A percentile compares a stretch with the other conserved stretches of the same genome.
Evolutionary conservation across 345 rosid genomes (phyloP).

Genomic region (Carallia brachiata): DNA sequence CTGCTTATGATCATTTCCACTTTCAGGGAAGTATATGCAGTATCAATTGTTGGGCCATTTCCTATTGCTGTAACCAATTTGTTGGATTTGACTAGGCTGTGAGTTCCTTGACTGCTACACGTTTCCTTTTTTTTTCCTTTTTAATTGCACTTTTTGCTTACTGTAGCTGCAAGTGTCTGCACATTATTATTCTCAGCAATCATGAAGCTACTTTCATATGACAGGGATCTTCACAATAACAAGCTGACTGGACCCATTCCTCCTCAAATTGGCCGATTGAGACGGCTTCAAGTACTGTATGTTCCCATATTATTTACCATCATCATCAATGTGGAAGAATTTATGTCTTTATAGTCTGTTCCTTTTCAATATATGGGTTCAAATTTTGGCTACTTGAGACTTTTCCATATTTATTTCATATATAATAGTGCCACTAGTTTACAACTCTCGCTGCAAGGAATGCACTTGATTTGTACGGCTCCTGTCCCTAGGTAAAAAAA

Average conservation of each 20-base stretch:
- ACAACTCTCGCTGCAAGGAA: too few relatives aligned
- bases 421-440: too few relatives aligned
- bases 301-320: constrained; percentile 15
- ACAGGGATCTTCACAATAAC: constrained; percentile 87
- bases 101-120: constrained; percentile 16
- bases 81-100: constrained; percentile 87
- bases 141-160: neutral
- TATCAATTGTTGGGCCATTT: constrained; percentile 93
- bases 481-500: too few relatives aligned
- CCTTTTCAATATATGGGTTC: too few relatives aligned
- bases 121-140: neutral
- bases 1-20: neutral
- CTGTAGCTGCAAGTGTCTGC: neutral
- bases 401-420: too few relatives aligned
- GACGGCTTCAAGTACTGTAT: constrained; percentile 76
- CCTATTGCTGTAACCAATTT: constrained; percentile 90
- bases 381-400: too few relatives aligned
- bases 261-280: constrained; percentile 88
- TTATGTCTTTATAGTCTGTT: too few relatives aligned
- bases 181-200: neutral
- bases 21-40: constrained; percentile 86
- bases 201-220: neutral
- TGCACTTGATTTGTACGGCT: too few relatives aligned
- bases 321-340: too few relatives aligned
- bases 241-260: constrained; percentile 94